A percentile compares a stretch with the other conserved stretches of the same genome.
Conservation (phyloP, 306 rosid genomes). For the Vicia faba region DNA sequence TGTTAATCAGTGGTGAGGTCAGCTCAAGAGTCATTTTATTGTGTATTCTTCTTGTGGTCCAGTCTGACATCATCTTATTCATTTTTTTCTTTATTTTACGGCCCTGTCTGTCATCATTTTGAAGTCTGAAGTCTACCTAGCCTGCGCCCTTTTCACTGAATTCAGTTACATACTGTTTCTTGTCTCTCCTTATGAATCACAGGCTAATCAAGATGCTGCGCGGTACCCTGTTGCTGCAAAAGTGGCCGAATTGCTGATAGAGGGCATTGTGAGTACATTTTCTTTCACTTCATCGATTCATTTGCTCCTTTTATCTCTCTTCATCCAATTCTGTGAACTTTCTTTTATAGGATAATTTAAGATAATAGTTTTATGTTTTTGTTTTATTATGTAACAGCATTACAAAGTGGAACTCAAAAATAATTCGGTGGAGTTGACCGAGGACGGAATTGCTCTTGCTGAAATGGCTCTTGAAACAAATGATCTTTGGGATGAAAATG, state of each 20-base stretch:
- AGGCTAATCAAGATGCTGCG: slow-evolving; percentile 95
- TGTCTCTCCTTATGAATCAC: slow-evolving; percentile 46
- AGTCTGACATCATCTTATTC: slow-evolving; percentile 5
- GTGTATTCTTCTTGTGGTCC: slow-evolving; percentile 17
- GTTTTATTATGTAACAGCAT: slow-evolving; percentile 62
- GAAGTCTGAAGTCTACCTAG: background rate
- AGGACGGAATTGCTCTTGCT: slow-evolving; percentile 94
- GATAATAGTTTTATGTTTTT: slow-evolving; percentile 24
- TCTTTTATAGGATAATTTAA: slow-evolving; percentile 26
- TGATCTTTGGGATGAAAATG: slow-evolving; percentile 99
- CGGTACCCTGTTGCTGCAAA: slow-evolving; percentile 97
- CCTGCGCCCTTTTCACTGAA: slow-evolving; percentile 21
- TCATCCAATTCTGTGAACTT: slow-evolving; percentile 28
- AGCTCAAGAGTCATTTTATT: slow-evolving; percentile 22
- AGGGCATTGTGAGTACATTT: slow-evolving; percentile 66
- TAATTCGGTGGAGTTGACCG: slow-evolving; percentile 89
- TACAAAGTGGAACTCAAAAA: slow-evolving; percentile 89
- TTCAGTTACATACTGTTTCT: slow-evolving; percentile 16
- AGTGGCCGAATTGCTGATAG: slow-evolving; percentile 86
- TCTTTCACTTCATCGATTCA: slow-evolving; percentile 33
- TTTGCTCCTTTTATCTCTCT: slow-evolving; percentile 28
- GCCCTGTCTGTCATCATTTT: background rate
- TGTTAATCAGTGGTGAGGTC: slow-evolving; percentile 97
- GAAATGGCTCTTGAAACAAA: slow-evolving; percentile 92
- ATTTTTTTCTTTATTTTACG: background rate